Evolutionary conservation across 139 green algal species (phyloP).

Genomic region (Chlorella vulgaris): DNA sequence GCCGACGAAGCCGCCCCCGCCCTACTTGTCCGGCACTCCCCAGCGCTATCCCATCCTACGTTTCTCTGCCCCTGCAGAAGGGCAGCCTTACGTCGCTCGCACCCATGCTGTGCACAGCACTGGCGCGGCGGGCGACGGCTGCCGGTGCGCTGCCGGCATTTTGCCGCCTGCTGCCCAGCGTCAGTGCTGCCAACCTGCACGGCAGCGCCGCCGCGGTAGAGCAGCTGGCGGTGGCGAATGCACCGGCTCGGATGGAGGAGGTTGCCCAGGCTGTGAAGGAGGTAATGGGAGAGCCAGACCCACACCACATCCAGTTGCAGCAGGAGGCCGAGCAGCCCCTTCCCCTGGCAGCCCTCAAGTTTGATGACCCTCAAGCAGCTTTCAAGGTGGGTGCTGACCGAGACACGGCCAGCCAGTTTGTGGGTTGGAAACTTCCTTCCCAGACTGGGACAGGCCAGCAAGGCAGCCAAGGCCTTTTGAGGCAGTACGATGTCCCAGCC

Average conservation of each 20-base stretch:
- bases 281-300: slow-evolving; percentile 9
- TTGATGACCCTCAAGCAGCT: slow-evolving; percentile 43
- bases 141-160: neutral
- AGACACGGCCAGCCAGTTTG: no score
- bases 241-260: slow-evolving; percentile 8
- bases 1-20: no score
- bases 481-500: no score
- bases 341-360: slow-evolving; percentile 27
- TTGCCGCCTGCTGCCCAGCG: neutral
- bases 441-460: no score
- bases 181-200: neutral
- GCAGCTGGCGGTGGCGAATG: neutral
- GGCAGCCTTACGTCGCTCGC: no score
- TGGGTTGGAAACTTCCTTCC: no score
- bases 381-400: slow-evolving; percentile 25
- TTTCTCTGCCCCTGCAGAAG: no score
- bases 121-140: neutral
- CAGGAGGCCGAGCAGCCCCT: neutral
- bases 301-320: neutral
- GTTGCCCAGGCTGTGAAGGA: slow-evolving; percentile 11
- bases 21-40: no score
- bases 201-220: neutral
- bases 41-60: neutral
- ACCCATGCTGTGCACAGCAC: slow-evolving; percentile 5
- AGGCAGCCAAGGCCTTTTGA: no score